Conservation (phyloP, 1,284 basidiomycete genomes). For the Ceratorhiza oryzae-sativae region DNA sequence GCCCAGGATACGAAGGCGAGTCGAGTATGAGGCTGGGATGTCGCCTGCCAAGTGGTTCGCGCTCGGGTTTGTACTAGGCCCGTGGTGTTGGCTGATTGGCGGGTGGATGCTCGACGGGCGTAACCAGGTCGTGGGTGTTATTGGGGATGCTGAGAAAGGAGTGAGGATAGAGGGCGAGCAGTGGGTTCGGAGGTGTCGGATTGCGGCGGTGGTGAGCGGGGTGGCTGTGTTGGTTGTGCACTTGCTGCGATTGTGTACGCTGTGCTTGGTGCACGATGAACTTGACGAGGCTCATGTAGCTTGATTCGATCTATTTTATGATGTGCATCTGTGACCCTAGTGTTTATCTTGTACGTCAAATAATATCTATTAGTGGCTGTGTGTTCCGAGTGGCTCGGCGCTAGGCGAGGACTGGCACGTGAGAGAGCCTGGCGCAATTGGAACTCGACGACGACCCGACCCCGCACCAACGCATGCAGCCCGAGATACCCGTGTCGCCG, state of each 20-base stretch:
- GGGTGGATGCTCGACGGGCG: constrained; percentile 28
- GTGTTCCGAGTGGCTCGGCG: neutral
- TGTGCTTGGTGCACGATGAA: constrained; percentile 22
- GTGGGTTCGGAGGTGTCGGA: constrained; percentile 27
- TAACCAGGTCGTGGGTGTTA: neutral
- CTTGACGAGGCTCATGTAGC: neutral
- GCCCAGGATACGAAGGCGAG: neutral
- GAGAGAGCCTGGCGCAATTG: neutral
- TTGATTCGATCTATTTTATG: neutral
- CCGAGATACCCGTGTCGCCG: constrained; percentile 26
- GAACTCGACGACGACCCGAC: constrained; percentile 29
- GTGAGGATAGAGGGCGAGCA: neutral
- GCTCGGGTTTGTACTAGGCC: constrained; percentile 30
- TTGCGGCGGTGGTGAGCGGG: constrained; percentile 28
- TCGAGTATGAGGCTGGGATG: constrained; percentile 11
- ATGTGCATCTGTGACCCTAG: constrained; percentile 1
- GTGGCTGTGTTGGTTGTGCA: constrained; percentile 5
- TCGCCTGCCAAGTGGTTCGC: constrained; percentile 25
- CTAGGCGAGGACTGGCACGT: neutral
- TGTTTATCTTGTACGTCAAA: neutral
- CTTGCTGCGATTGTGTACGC: constrained; percentile 29
- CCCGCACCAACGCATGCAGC: constrained; percentile 15
- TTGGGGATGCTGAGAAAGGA: constrained; percentile 4
- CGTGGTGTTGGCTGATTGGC: constrained; percentile 34
- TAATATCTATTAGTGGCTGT: neutral